These are phyloP conservation scores for Coemansia sp. DNA, from an alignment of 192 early-diverging fungal genomes.

Conservation along the genomic window DNA sequence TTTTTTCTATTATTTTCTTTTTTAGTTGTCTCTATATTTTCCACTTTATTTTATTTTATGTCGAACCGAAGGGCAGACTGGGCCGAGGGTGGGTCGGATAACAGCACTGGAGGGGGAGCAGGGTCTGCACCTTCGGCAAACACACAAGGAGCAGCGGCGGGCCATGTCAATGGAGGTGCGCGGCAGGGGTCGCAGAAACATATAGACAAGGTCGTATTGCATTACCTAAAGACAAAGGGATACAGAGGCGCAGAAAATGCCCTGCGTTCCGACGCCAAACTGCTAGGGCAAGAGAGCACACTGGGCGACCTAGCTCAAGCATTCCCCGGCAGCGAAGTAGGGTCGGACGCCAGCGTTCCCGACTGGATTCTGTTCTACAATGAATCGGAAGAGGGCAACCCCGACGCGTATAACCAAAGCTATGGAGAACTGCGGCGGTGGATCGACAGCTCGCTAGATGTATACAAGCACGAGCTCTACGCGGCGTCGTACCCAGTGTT, in stretches of 20 bases:
- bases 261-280: slow-evolving; percentile 60
- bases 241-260: slow-evolving; percentile 66
- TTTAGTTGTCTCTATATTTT: not conserved
- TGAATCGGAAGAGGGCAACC: slow-evolving; percentile 72
- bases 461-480: slow-evolving; percentile 89
- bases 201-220: slow-evolving; percentile 61
- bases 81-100: not conserved
- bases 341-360: slow-evolving; percentile 59
- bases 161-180: slow-evolving; percentile 1
- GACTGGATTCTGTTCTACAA: slow-evolving; percentile 67
- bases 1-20: not conserved
- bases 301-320: slow-evolving; percentile 46
- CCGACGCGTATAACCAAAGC: slow-evolving; percentile 76
- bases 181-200: slow-evolving; percentile 40
- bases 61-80: slow-evolving; percentile 4
- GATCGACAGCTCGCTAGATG: slow-evolving; percentile 93
- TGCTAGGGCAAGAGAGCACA: slow-evolving; percentile 43
- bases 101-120: not conserved
- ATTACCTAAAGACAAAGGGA: slow-evolving; percentile 68
- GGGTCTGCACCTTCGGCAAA: not conserved
- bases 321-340: slow-evolving; percentile 46
- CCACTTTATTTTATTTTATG: not conserved
- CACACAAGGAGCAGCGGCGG: not conserved
- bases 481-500: slow-evolving; percentile 87
- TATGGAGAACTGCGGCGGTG: slow-evolving; percentile 78